Evolutionary conservation across 768 basidiomycete species (phyloP).

Genomic region (Auriscalpium orientale): DNA sequence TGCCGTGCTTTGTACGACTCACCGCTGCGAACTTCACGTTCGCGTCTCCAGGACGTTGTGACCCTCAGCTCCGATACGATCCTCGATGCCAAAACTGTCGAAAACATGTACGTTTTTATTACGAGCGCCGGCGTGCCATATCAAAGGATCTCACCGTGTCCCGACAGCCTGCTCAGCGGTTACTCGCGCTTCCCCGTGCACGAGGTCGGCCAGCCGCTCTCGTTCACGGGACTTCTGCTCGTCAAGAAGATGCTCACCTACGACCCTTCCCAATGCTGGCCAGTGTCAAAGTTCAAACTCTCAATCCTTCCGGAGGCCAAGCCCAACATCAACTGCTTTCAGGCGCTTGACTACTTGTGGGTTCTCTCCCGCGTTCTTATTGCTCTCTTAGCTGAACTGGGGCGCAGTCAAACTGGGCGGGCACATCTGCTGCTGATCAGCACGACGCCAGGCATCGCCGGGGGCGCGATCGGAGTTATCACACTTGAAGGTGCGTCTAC

Average conservation of each 20-base stretch:
- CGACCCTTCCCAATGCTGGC: slow-evolving; percentile 71
- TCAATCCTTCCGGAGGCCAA: slow-evolving; percentile 84
- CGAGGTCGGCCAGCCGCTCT: slow-evolving; percentile 58
- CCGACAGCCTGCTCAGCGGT: slow-evolving; percentile 59
- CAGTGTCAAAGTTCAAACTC: slow-evolving; percentile 69
- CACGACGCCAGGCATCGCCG: slow-evolving; percentile 69
- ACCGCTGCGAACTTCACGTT: not conserved
- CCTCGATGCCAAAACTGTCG: slow-evolving; percentile 72
- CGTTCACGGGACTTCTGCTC: slow-evolving; percentile 76
- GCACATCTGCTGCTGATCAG: slow-evolving; percentile 88
- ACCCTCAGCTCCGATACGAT: slow-evolving; percentile 72
- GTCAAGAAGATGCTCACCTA: slow-evolving; percentile 86
- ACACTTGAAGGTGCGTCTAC: slow-evolving; percentile 65
- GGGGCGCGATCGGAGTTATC: slow-evolving; percentile 87
- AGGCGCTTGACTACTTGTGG: slow-evolving; percentile 88
- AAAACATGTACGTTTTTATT: slow-evolving; percentile 48
- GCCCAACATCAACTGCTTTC: slow-evolving; percentile 87
- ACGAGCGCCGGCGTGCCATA: not conserved
- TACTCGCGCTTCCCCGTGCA: slow-evolving; percentile 87
- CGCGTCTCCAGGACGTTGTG: slow-evolving; percentile 60
- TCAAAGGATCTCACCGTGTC: slow-evolving; percentile 3
- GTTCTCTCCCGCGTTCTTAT: slow-evolving; percentile 13
- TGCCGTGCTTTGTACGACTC: not conserved
- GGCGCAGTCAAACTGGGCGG: slow-evolving; percentile 78
- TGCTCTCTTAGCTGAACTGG: slow-evolving; percentile 31